phyloP scores from a whole-genome alignment of 768 basidiomycete genomes.

The Collybia mongolica region DNA sequence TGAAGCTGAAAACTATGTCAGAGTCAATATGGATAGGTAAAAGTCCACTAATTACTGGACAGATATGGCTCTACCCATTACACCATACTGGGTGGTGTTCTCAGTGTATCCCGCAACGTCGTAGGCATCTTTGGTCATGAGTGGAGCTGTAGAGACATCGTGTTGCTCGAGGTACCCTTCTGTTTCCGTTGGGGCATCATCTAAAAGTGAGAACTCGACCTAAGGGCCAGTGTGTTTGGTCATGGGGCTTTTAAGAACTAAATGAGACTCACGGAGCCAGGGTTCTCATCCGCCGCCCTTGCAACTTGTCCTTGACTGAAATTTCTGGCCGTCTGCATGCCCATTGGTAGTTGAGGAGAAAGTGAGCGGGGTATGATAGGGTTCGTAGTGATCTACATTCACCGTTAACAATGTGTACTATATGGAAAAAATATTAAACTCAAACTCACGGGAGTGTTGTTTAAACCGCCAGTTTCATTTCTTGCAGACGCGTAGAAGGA shows the following conservation, averaged over 20 bases:
- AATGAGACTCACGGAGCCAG: no score
- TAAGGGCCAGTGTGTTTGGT: neutral
- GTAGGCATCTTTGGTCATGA: slow-evolving; percentile 52
- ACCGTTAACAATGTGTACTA: no score
- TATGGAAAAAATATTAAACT: no score
- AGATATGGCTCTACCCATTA: slow-evolving; percentile 49
- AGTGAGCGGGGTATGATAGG: no score
- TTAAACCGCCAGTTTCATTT: no score
- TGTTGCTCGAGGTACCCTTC: slow-evolving; percentile 19
- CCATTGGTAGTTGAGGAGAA: no score
- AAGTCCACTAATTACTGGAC: slow-evolving; percentile 38
- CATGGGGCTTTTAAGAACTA: neutral
- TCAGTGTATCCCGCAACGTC: slow-evolving; percentile 29
- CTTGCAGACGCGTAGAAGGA: neutral
- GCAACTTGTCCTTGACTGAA: no score
- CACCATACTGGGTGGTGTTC: slow-evolving; percentile 55
- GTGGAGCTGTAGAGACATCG: slow-evolving; percentile 45
- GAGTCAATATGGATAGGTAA: neutral
- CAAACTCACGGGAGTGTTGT: no score
- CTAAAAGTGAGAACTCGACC: slow-evolving; percentile 15
- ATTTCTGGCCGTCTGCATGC: no score
- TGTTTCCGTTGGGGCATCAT: neutral
- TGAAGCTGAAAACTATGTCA: slow-evolving; percentile 24
- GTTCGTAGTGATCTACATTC: no score
- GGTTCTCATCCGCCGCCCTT: no score